Evolutionary conservation across 139 green algal genomes (phyloP).

Genomic region (Chlamydomonas schloesseri): DNA sequence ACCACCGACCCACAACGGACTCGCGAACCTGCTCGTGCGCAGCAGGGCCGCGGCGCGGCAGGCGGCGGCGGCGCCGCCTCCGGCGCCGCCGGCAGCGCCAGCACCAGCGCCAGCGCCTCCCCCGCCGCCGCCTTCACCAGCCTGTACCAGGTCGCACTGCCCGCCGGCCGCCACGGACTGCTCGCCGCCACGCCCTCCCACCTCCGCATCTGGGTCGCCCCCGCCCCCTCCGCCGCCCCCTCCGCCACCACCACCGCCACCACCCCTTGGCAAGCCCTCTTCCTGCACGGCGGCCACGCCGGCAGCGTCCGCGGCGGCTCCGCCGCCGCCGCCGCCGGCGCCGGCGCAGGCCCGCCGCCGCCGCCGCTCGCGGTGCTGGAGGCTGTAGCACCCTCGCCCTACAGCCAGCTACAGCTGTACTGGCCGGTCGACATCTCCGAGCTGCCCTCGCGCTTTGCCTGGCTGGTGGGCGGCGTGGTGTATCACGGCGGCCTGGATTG

Average conservation of each 20-base stretch:
- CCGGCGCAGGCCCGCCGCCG: conserved; percentile 4
- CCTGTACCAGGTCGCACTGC: conserved; percentile 7
- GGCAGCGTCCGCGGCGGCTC: background rate
- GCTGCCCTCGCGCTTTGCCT: conserved; percentile 56
- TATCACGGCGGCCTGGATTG: conserved; percentile 64
- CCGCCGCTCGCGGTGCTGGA: conserved; percentile 44
- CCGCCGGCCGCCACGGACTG: conserved; percentile 55
- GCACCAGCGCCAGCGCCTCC: background rate
- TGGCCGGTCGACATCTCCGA: conserved; percentile 4
- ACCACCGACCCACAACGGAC: background rate
- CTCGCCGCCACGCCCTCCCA: conserved; percentile 70
- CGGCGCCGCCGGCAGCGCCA: too few relatives aligned
- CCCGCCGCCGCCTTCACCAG: conserved; percentile 14
- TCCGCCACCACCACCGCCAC: background rate
- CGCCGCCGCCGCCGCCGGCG: background rate
- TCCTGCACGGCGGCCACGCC: background rate
- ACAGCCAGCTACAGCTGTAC: conserved; percentile 62
- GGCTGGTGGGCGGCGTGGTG: conserved; percentile 61
- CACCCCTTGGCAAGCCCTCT: conserved; percentile 15
- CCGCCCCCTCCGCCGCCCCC: background rate
- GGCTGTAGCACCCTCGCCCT: conserved; percentile 44
- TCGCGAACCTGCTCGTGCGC: conserved; percentile 8
- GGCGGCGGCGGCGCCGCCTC: background rate
- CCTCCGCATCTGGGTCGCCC: conserved; percentile 64
- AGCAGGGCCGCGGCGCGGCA: background rate